Percentiles rank a stretch among this genome's conserved stretches.
These are phyloP conservation scores for Thymus mandschuricus DNA, from an alignment of 257 asterid genomes.

Conservation along the genomic window DNA sequence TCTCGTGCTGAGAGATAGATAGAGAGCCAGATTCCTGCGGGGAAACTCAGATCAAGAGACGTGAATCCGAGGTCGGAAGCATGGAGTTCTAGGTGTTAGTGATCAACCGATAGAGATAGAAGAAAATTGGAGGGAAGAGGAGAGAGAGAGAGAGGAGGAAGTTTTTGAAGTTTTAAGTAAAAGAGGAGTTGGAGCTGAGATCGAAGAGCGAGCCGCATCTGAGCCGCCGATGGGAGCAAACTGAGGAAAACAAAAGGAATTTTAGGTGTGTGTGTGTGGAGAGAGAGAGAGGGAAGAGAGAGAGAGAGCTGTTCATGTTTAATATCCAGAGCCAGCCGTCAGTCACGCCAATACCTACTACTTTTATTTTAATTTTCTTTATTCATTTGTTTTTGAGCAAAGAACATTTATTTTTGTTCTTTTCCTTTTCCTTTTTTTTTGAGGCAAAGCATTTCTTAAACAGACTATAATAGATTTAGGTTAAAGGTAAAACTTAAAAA, in stretches of 20 bases:
- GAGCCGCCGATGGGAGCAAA: conserved; percentile 46
- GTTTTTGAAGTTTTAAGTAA: conserved; percentile 33
- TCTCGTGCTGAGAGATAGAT: background rate
- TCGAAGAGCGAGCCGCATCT: conserved; percentile 59
- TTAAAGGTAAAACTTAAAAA: too few relatives aligned
- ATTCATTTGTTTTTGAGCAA: background rate
- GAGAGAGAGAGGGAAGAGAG: conserved; percentile 1
- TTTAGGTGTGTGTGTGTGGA: background rate
- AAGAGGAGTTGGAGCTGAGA: conserved; percentile 43
- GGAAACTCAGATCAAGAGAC: conserved; percentile 32
- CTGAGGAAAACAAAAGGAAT: background rate
- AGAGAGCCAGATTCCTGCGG: conserved; percentile 15
- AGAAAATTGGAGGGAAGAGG: conserved; percentile 39
- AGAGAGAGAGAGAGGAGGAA: conserved; percentile 29
- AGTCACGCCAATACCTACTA: conserved; percentile 40
- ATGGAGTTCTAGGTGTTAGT: conserved; percentile 22
- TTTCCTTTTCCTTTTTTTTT: too few relatives aligned
- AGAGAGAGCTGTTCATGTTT: conserved; percentile 34
- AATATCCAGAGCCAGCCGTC: conserved; percentile 53
- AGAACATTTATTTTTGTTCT: too few relatives aligned
- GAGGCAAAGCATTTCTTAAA: background rate
- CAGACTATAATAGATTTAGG: background rate
- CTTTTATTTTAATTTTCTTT: background rate
- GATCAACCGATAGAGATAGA: conserved; percentile 16
- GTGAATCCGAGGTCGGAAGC: conserved; percentile 21